phyloP scores from a whole-genome alignment of 768 basidiomycete genomes.

The Candolleomyces eurysporus region DNA sequence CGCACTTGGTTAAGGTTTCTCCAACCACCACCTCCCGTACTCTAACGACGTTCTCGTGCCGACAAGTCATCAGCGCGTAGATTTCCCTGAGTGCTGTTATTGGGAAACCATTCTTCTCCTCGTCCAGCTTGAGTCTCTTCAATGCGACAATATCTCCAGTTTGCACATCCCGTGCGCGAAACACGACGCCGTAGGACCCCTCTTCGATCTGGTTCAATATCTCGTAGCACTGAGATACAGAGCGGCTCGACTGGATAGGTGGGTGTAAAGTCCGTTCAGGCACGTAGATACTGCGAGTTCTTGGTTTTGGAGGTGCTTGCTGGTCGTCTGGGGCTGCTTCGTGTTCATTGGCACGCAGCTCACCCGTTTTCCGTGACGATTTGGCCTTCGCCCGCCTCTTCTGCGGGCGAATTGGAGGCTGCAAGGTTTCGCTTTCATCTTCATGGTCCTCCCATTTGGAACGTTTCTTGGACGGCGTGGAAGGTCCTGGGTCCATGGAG shows the following conservation, averaged over 20 bases:
- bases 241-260: conserved; percentile 79
- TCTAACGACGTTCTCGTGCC: conserved; percentile 95
- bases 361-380: conserved; percentile 19
- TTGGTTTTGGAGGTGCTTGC: conserved; percentile 16
- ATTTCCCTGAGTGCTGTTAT: conserved; percentile 95
- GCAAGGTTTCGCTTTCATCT: conserved; percentile 27
- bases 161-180: conserved; percentile 91
- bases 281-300: conserved; percentile 58
- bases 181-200: conserved; percentile 96
- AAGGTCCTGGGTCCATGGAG: conserved; percentile 35
- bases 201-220: conserved; percentile 97
- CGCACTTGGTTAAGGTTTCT: conserved; percentile 98
- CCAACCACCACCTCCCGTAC: conserved; percentile 97
- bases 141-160: conserved; percentile 95
- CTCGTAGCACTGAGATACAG: conserved; percentile 86
- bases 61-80: conserved; percentile 92
- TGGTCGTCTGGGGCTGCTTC: conserved; percentile 8
- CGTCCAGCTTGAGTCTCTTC: conserved; percentile 97
- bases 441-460: conserved; percentile 70
- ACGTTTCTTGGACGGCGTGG: conserved; percentile 67
- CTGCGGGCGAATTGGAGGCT: conserved; percentile 36
- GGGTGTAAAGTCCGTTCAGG: conserved; percentile 80
- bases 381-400: conserved; percentile 58
- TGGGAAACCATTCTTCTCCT: conserved; percentile 98
- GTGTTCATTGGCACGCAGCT: background rate